These are phyloP conservation scores for Exserohilum rostratum DNA, from an alignment of 2,329 filamentous ascomycete species.

Conservation along the genomic window DNA sequence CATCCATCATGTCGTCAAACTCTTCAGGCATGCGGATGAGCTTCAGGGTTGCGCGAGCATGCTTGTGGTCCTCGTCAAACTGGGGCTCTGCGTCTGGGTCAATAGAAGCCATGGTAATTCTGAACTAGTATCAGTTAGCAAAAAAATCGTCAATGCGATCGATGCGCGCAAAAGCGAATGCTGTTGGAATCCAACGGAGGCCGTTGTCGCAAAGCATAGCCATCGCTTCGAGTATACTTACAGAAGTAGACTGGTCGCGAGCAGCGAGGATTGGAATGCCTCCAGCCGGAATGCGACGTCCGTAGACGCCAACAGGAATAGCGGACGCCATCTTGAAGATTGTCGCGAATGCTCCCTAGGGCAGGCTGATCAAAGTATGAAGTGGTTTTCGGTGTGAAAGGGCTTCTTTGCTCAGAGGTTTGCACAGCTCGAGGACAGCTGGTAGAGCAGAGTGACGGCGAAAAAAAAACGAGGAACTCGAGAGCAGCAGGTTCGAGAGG, in stretches of 20 bases:
- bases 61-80: slow-evolving; percentile 48
- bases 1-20: slow-evolving; percentile 55
- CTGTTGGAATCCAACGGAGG: background rate
- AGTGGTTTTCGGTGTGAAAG: background rate
- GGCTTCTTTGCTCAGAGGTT: slow-evolving; percentile 13
- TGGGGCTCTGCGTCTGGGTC: slow-evolving; percentile 76
- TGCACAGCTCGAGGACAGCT: slow-evolving; percentile 28
- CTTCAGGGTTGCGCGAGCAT: slow-evolving; percentile 85
- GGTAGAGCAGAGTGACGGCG: slow-evolving; percentile 19
- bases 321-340: slow-evolving; percentile 43
- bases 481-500: slow-evolving; percentile 16
- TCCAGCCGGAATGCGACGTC: slow-evolving; percentile 86
- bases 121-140: slow-evolving; percentile 67
- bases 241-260: slow-evolving; percentile 77
- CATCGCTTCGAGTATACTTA: slow-evolving; percentile 58
- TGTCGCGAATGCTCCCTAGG: slow-evolving; percentile 10
- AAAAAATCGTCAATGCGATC: slow-evolving; percentile 8
- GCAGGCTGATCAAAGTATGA: slow-evolving; percentile 5
- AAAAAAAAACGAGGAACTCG: slow-evolving; percentile 18
- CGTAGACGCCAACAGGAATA: slow-evolving; percentile 79
- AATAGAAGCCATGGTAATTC: slow-evolving; percentile 97
- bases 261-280: slow-evolving; percentile 81
- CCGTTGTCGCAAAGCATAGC: background rate
- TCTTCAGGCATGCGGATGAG: slow-evolving; percentile 75
- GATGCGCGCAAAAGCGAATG: background rate